Evolutionary conservation across 2,329 filamentous ascomycete genomes (phyloP).

Genomic region (Harringtonia lauricola): DNA sequence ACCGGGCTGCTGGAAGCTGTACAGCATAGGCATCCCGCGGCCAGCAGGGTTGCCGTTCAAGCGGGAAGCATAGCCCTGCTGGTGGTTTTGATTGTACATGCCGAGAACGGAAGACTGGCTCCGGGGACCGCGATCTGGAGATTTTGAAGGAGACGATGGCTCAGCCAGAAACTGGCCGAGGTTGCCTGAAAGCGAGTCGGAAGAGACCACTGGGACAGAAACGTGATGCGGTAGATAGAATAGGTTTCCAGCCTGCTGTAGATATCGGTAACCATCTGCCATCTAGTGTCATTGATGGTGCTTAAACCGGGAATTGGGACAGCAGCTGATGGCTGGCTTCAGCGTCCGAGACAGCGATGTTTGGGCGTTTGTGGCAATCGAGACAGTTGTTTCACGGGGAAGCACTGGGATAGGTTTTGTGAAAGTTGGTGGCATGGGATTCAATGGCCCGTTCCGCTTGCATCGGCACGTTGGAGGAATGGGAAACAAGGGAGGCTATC

Average conservation of each 20-base stretch:
- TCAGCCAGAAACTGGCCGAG: constrained; percentile 21
- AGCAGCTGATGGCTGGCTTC: constrained; percentile 3
- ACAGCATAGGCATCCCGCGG: constrained; percentile 52
- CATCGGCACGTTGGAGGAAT: constrained; percentile 8
- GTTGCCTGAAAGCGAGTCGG: constrained; percentile 19
- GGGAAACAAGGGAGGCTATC: background rate
- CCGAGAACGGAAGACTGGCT: constrained; percentile 26
- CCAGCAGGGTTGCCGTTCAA: constrained; percentile 60
- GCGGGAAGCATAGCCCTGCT: constrained; percentile 64
- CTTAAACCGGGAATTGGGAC: background rate
- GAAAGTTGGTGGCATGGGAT: constrained; percentile 4
- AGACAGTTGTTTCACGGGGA: background rate
- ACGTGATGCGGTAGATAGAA: constrained; percentile 44
- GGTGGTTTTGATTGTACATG: constrained; percentile 66
- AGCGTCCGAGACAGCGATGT: background rate
- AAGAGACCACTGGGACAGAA: constrained; percentile 17
- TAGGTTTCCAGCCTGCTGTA: constrained; percentile 46
- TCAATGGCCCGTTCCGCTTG: constrained; percentile 8
- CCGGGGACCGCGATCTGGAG: constrained; percentile 18
- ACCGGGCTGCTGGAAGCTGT: constrained; percentile 55
- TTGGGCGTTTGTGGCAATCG: background rate
- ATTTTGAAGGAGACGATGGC: constrained; percentile 17
- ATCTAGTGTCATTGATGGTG: constrained; percentile 38
- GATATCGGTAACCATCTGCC: constrained; percentile 59
- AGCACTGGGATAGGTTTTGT: background rate